Evolutionary conservation across 768 basidiomycete genomes (phyloP).

Genomic region (Lepiota brunneoincarnata): DNA sequence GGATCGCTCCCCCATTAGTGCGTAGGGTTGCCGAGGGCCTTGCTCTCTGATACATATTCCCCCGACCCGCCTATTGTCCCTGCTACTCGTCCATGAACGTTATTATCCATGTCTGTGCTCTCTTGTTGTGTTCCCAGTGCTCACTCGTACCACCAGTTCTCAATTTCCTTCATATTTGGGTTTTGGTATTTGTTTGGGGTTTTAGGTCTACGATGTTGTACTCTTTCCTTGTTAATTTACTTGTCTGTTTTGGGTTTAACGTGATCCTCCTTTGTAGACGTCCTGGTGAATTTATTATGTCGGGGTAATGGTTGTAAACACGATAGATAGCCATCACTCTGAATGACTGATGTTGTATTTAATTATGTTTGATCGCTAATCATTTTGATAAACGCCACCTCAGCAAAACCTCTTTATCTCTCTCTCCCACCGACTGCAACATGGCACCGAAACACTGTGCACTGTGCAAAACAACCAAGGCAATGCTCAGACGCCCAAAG

Average conservation of each 20-base stretch:
- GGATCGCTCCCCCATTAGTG: slow-evolving; percentile 17
- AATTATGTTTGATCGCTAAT: slow-evolving; percentile 4
- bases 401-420: neutral
- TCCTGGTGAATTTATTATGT: neutral
- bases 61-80: slow-evolving; percentile 1
- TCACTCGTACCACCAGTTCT: neutral
- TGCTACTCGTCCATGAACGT: neutral
- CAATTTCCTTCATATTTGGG: neutral
- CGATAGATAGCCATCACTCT: neutral
- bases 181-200: neutral
- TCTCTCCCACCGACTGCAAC: neutral
- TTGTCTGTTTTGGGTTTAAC: neutral
- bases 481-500: slow-evolving; percentile 93
- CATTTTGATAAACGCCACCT: slow-evolving; percentile 6
- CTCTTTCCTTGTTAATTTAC: neutral
- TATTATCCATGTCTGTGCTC: neutral
- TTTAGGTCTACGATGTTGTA: neutral
- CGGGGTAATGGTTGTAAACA: neutral
- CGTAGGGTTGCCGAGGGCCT: slow-evolving; percentile 23
- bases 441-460: slow-evolving; percentile 86
- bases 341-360: neutral
- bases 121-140: neutral
- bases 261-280: too few species aligned
- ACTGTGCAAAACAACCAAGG: slow-evolving; percentile 70
- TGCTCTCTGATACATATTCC: neutral